Percentiles rank a stretch among this genome's conserved stretches.
Evolutionary conservation across 495 filamentous ascomycete genomes (phyloP).

Genomic region (Neurospora terricola): DNA sequence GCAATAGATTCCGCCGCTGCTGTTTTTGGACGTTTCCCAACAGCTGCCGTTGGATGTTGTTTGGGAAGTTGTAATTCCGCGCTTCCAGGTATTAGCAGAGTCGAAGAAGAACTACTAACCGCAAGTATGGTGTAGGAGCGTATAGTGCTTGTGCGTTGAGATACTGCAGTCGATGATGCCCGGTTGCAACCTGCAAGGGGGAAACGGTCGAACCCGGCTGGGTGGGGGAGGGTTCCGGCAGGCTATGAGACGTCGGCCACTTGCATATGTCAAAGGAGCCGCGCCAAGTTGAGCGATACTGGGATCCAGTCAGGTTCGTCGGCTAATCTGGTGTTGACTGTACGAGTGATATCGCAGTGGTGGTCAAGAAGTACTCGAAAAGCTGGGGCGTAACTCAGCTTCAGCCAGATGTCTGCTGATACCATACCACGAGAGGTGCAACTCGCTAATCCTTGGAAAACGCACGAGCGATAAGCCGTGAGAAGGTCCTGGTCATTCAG

Average conservation of each 20-base stretch:
- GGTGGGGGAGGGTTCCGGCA: background rate
- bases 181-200: background rate
- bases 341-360: background rate
- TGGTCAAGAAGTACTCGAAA: background rate
- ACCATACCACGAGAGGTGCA: background rate
- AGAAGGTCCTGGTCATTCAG: background rate
- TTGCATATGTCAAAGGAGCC: conserved; percentile 1
- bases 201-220: background rate
- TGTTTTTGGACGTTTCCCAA: conserved; percentile 28
- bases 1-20: conserved; percentile 21
- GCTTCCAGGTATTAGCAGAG: background rate
- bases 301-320: conserved; percentile 1
- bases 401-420: background rate
- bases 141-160: background rate
- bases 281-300: conserved; percentile 6
- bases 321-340: conserved; percentile 5
- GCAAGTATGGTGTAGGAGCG: background rate
- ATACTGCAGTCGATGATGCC: background rate
- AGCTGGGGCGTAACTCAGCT: background rate
- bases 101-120: background rate
- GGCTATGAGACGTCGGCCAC: conserved; percentile 1
- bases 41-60: conserved; percentile 6
- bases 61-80: conserved; percentile 1
- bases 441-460: background rate
- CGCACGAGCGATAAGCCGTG: background rate